phyloP scores from a whole-genome alignment of 441 rosid genomes.

The Mallotus japonicus region DNA sequence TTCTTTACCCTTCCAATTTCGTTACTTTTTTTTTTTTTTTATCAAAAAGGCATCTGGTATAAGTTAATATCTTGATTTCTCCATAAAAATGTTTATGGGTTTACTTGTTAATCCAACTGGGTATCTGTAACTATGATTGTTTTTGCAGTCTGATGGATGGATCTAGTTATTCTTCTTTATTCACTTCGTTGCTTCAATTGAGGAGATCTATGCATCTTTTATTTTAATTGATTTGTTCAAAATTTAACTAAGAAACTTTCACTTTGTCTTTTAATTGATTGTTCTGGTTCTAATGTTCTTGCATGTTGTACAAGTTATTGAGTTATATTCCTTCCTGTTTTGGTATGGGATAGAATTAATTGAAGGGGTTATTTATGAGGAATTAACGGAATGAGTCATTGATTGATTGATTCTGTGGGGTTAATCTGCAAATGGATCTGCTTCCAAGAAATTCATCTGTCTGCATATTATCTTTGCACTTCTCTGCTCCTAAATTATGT shows the following conservation, averaged over 20 bases:
- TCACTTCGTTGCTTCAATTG: not conserved
- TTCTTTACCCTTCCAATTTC: not conserved
- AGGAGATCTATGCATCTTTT: slow-evolving; percentile 4
- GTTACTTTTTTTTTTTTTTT: slow-evolving; percentile 1
- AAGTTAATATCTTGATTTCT: not conserved
- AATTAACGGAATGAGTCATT: not conserved
- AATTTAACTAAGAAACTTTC: not conserved
- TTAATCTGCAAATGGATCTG: slow-evolving; percentile 14
- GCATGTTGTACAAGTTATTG: not conserved
- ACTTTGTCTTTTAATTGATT: not conserved
- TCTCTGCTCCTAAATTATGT: no score
- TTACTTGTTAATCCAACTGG: slow-evolving; percentile 4
- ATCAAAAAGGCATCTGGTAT: not conserved
- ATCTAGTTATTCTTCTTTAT: slow-evolving; percentile 5
- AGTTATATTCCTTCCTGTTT: not conserved
- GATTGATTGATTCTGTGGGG: not conserved
- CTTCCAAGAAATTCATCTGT: not conserved
- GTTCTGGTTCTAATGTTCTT: not conserved
- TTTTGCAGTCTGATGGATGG: slow-evolving; percentile 16
- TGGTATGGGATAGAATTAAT: not conserved
- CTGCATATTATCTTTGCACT: not conserved
- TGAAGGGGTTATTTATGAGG: not conserved
- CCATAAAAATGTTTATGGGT: not conserved
- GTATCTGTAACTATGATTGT: not conserved
- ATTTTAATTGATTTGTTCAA: not conserved